Evolutionary conservation across 177 flowering plant genomes (phyloP), one percentile per base, ranked within the genome.

Genomic region (Telopea speciosissima): DNA sequence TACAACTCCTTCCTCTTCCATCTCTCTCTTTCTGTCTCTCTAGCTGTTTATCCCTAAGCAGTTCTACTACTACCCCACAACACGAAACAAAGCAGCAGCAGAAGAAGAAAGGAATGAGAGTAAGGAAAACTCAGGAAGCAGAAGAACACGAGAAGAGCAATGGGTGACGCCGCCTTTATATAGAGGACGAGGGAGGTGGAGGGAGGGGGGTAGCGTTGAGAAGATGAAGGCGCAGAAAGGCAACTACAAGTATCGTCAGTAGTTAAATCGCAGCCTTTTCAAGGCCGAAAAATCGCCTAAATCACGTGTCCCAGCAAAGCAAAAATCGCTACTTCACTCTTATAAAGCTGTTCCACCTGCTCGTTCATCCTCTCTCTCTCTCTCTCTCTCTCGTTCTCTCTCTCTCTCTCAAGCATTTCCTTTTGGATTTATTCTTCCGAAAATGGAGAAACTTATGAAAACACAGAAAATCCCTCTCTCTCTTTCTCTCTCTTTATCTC

Each of bases 301-400:
- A 70, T 83, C 81, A 79, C 85, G 83, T 82, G 80, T 45, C 69
- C 22, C 22, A 71, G 56, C n/a, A 67, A 79, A 78, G 80, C 74
- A 24, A 13, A 13, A 58, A 62, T 17, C 14, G 36, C 3, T 36
- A 12, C n/a, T 40, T 26, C 23, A 22, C 10, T n/a, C 31, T 44
- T 58, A 56, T 63, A n/a, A 64, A 66, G 68, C 67, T 62, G 71
- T 67, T 70, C 13, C 0, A n/a, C n/a, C n/a, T n/a, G n/a, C n/a
- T n/a, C n/a, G n/a, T n/a, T n/a, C n/a, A n/a, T n/a, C n/a, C n/a
- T n/a, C n/a, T n/a, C 6, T 36, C 40, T 8, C 40, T 36, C 54
- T 49, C 54, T 45, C 54, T 12, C 19, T 12, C 17, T 16, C 54
- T 45, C 19, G 1, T 1, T 45, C 54, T 45, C 74, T 49, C 28